These are phyloP conservation scores for Heterobasidion irregulare DNA, from an alignment of 1,284 basidiomycete genomes.

Conservation along the genomic window DNA sequence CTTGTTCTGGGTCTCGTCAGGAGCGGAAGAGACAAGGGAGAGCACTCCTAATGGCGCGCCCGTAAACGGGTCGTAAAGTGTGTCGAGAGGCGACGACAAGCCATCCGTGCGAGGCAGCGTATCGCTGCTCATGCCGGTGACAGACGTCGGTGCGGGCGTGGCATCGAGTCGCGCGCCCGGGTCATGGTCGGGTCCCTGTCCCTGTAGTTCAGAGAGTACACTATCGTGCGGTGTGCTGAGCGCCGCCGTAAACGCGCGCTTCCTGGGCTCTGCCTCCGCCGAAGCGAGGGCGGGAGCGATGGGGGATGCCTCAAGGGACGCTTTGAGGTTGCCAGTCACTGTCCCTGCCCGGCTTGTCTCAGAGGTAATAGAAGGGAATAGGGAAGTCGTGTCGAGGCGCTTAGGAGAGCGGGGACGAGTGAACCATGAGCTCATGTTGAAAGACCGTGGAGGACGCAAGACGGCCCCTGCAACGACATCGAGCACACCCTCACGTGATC, in stretches of 20 bases:
- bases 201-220: slow-evolving; percentile 41
- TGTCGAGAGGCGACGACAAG: slow-evolving; percentile 18
- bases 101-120: slow-evolving; percentile 11
- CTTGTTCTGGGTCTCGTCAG: not conserved
- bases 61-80: slow-evolving; percentile 42
- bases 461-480: no score
- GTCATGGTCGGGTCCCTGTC: slow-evolving; percentile 13
- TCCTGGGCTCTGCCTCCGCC: not conserved
- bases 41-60: slow-evolving; percentile 33
- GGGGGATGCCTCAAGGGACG: not conserved
- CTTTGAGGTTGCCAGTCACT: not conserved
- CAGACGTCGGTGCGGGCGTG: slow-evolving; percentile 6
- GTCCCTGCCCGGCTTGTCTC: not conserved
- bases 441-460: no score
- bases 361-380: not conserved
- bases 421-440: no score
- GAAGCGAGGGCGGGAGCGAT: not conserved
- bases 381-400: not conserved
- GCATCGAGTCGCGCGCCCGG: slow-evolving; percentile 11
- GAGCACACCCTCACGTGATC: no score
- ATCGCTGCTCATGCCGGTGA: slow-evolving; percentile 5
- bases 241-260: slow-evolving; percentile 17
- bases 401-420: not conserved
- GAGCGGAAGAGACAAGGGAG: not conserved
- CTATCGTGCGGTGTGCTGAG: slow-evolving; percentile 57